Conservation (phyloP, 2,329 filamentous ascomycete genomes). For the Trichophyton rubrum region DNA sequence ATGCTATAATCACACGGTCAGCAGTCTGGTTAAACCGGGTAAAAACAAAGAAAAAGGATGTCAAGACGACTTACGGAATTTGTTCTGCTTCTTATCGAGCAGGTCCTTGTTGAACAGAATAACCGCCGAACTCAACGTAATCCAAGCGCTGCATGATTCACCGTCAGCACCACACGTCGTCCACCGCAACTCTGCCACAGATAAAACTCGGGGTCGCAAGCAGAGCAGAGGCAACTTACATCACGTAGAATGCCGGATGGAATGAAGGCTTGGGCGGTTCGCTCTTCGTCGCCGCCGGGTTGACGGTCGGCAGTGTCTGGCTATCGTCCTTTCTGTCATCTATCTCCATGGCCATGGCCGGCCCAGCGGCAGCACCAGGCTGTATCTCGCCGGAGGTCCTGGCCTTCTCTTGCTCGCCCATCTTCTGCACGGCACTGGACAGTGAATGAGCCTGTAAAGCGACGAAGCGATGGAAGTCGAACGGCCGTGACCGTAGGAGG, state of each 20-base stretch:
- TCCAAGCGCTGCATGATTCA: constrained; percentile 58
- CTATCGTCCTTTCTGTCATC: constrained; percentile 34
- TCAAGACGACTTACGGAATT: constrained; percentile 51
- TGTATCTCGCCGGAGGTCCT: constrained; percentile 63
- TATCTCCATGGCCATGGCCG: background rate
- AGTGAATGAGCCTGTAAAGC: constrained; percentile 27
- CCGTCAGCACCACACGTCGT: background rate
- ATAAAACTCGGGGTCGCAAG: background rate
- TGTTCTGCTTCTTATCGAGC: constrained; percentile 57
- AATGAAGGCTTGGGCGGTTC: constrained; percentile 52
- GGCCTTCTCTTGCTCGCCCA: constrained; percentile 66
- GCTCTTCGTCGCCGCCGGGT: constrained; percentile 60
- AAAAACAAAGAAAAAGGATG: background rate
- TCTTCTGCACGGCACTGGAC: constrained; percentile 43
- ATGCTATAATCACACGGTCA: constrained; percentile 24
- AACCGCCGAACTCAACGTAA: constrained; percentile 78
- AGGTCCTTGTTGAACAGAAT: constrained; percentile 99
- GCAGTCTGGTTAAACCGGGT: background rate
- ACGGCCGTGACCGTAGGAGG: constrained; percentile 35
- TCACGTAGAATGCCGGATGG: constrained; percentile 77
- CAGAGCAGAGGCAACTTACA: constrained; percentile 29
- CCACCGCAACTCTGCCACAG: background rate
- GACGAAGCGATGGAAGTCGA: constrained; percentile 38
- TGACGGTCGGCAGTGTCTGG: constrained; percentile 63
- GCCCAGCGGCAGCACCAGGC: constrained; percentile 11